Evolutionary conservation across 768 basidiomycete genomes (phyloP), one percentile per base, ranked within the genome.

Genomic region (Leccinum imitatum): DNA sequence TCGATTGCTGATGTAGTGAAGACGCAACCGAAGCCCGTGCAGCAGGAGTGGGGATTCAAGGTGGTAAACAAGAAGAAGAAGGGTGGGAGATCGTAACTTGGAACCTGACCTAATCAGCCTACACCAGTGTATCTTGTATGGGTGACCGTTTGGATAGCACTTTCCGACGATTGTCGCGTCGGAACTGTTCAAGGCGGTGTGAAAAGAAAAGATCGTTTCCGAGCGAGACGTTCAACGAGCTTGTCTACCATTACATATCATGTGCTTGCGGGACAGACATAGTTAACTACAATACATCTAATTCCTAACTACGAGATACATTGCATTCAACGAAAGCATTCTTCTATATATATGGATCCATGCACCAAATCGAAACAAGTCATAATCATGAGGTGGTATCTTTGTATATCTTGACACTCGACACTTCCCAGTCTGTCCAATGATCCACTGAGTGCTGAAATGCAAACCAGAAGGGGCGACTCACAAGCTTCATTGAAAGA

Each of bases 41-140:
- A 86, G 59, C 80, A 84, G 48, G 90, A 91, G 70, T 95, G 94
- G 90, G 87, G 86, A 7, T 94, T 93, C 80, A 95, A 94, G 76
- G 90, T 95, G 6, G 91, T 95, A 55, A 93, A 94, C 67, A 95
- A 95, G 81, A 97, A 95, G 80, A 97, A 93, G 84, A 93, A 92
- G 76, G 83, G 87, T 15, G 82, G 82, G 30, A 79, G 84, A 66
- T 70, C 84, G 50, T 89, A 71, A 78, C 44, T 33, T 17, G 54
- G 56, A 19, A 25, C 21, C 51, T 51, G 50, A 31, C 33, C 35
- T 30, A 41, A 57, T 27, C 50, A 31, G n/a, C 44, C 35, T 27
- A 52, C 23, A 33, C 37, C 53, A 31, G 23, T 54, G 50, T 71
- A 59, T 59, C 44, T 54, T 59, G 58, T 67, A 65, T 33, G 48